phyloP scores from a whole-genome alignment of 139 green algal genomes.

The Coccomyxa sp. region DNA sequence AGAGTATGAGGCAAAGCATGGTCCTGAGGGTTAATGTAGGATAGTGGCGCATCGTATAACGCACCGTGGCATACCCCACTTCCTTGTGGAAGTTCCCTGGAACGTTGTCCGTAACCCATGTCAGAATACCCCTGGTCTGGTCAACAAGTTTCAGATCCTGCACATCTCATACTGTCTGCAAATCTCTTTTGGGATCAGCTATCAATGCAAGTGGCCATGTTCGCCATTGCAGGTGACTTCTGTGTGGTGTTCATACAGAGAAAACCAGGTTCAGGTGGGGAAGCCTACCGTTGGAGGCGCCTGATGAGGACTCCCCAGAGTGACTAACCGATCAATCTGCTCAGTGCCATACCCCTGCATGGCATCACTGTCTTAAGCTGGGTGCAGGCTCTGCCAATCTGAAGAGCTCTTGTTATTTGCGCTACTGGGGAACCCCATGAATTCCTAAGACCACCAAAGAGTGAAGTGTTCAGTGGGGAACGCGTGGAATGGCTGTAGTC shows the following conservation, averaged over 20 bases:
- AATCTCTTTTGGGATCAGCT: too few relatives aligned
- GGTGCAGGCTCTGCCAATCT: background rate
- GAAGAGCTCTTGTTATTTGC: too few relatives aligned
- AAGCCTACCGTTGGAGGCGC: background rate
- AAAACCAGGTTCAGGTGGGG: background rate
- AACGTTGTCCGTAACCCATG: slow-evolving; percentile 49
- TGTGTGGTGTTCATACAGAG: background rate
- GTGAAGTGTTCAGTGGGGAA: background rate
- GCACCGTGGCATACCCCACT: slow-evolving; percentile 40
- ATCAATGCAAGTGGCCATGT: too few relatives aligned
- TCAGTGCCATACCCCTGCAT: background rate
- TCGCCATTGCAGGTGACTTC: too few relatives aligned
- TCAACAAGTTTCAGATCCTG: slow-evolving; percentile 64
- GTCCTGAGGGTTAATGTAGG: background rate
- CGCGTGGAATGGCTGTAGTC: background rate
- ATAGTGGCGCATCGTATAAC: background rate
- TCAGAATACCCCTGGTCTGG: slow-evolving; percentile 89
- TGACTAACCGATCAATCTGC: slow-evolving; percentile 65
- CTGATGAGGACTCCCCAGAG: slow-evolving; percentile 66
- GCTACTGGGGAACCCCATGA: too few relatives aligned
- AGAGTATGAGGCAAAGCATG: too few relatives aligned
- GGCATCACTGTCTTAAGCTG: background rate
- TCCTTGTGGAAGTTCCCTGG: slow-evolving; percentile 34
- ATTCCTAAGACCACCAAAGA: too few relatives aligned
- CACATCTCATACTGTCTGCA: background rate